Evolutionary conservation across 2,329 filamentous ascomycete species (phyloP).

Genomic region (Calonectria pauciramosa): DNA sequence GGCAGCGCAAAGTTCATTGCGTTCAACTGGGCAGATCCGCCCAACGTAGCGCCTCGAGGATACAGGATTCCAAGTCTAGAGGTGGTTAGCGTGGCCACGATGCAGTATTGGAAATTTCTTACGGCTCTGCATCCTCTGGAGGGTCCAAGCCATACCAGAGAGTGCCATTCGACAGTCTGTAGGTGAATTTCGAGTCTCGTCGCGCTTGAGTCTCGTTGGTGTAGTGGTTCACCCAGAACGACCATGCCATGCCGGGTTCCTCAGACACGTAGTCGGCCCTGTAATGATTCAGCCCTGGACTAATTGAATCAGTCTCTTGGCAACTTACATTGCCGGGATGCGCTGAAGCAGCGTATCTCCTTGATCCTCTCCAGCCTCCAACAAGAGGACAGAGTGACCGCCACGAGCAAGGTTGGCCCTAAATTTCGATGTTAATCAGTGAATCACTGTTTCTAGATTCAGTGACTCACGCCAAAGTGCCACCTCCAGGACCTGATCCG

Average conservation of each 20-base stretch:
- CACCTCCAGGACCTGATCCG: slow-evolving; percentile 68
- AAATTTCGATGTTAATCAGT: neutral
- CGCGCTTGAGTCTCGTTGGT: slow-evolving; percentile 39
- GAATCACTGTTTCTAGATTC: too few relatives aligned
- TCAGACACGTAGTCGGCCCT: slow-evolving; percentile 31
- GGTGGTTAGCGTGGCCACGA: neutral
- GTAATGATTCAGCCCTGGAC: neutral
- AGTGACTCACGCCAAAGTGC: slow-evolving; percentile 58
- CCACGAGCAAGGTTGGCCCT: slow-evolving; percentile 65
- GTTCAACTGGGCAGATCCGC: slow-evolving; percentile 36
- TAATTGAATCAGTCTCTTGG: neutral
- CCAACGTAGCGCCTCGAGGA: slow-evolving; percentile 38
- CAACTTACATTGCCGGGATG: slow-evolving; percentile 30
- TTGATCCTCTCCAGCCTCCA: slow-evolving; percentile 70
- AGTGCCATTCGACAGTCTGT: slow-evolving; percentile 33
- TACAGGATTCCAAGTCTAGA: slow-evolving; percentile 36
- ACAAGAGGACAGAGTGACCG: slow-evolving; percentile 67
- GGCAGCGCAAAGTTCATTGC: slow-evolving; percentile 38
- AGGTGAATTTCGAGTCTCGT: slow-evolving; percentile 39
- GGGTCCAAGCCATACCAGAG: slow-evolving; percentile 47
- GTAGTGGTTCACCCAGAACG: slow-evolving; percentile 74
- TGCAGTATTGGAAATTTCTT: neutral
- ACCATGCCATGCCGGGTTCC: slow-evolving; percentile 57
- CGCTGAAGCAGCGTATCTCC: slow-evolving; percentile 44
- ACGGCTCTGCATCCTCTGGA: slow-evolving; percentile 45